Conservation (phyloP, 1,284 basidiomycete species). For the Ustilago lituana region DNA sequence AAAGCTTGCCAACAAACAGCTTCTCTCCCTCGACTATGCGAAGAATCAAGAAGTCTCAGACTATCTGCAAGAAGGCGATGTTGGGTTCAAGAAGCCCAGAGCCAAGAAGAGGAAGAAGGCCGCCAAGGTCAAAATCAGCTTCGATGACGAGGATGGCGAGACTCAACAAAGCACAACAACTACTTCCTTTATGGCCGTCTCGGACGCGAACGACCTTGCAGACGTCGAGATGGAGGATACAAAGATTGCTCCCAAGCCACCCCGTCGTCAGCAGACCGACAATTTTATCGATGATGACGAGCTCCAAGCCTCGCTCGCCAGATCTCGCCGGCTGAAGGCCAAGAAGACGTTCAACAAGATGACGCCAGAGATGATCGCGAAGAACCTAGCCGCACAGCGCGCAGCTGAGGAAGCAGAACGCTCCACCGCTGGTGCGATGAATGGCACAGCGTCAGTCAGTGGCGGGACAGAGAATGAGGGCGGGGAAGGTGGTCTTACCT, state of each 20-base stretch:
- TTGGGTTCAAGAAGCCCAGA: slow-evolving; percentile 92
- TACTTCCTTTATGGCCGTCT: slow-evolving; percentile 33
- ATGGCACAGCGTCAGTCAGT: background rate
- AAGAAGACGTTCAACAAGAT: slow-evolving; percentile 78
- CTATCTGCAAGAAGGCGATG: slow-evolving; percentile 88
- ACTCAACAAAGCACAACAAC: slow-evolving; percentile 39
- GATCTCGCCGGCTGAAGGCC: slow-evolving; percentile 82
- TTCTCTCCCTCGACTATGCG: slow-evolving; percentile 86
- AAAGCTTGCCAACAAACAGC: slow-evolving; percentile 65
- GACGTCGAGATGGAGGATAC: slow-evolving; percentile 75
- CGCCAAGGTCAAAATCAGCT: slow-evolving; percentile 76
- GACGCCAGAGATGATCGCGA: slow-evolving; percentile 84
- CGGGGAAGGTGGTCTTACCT: slow-evolving; percentile 72
- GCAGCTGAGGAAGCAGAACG: slow-evolving; percentile 73
- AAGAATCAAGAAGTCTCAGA: slow-evolving; percentile 85
- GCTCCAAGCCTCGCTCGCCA: slow-evolving; percentile 88
- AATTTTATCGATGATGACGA: slow-evolving; percentile 98
- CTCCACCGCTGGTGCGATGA: slow-evolving; percentile 67
- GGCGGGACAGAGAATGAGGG: slow-evolving; percentile 1
- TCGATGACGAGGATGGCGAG: slow-evolving; percentile 72
- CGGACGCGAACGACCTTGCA: background rate
- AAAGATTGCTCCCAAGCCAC: slow-evolving; percentile 7
- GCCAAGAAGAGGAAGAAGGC: slow-evolving; percentile 85
- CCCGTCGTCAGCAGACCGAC: slow-evolving; percentile 40
- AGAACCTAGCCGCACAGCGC: slow-evolving; percentile 74